These are phyloP conservation scores for Leptomonas seymouri DNA, from an alignment of 208 protist genomes.

Conservation along the genomic window DNA sequence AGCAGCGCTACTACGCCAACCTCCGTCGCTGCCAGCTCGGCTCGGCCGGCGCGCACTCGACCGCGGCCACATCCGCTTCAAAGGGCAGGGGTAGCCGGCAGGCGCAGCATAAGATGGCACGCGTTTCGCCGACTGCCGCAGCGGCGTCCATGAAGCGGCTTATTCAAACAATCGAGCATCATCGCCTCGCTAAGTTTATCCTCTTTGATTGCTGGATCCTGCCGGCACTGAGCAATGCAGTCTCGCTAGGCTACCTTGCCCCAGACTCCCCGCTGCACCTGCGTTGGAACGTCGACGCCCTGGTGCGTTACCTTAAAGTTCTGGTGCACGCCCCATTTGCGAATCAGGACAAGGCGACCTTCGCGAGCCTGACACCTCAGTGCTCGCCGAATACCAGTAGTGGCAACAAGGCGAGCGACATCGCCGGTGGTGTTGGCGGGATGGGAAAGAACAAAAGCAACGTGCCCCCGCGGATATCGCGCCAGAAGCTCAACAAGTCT, in stretches of 20 bases:
- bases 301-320: constrained; percentile 90
- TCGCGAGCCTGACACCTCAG: constrained; percentile 12
- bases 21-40: constrained; percentile 10
- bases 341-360: constrained; percentile 27
- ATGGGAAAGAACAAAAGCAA: neutral
- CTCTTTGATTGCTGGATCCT: constrained; percentile 92
- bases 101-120: constrained; percentile 22
- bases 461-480: neutral
- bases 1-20: constrained; percentile 32
- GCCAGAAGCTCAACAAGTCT: neutral
- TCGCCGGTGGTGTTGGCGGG: neutral
- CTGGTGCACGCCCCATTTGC: constrained; percentile 77
- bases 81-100: constrained; percentile 48
- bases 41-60: constrained; percentile 1
- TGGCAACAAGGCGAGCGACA: constrained; percentile 1
- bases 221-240: constrained; percentile 77
- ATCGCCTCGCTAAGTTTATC: constrained; percentile 82
- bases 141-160: constrained; percentile 47
- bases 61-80: neutral
- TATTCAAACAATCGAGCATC: constrained; percentile 69
- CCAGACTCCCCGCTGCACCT: constrained; percentile 74
- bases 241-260: constrained; percentile 66
- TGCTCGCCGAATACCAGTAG: neutral
- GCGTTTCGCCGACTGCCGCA: constrained; percentile 29
- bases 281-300: constrained; percentile 87